Evolutionary conservation across 768 basidiomycete species (phyloP).

Genomic region (Suillus lakei): DNA sequence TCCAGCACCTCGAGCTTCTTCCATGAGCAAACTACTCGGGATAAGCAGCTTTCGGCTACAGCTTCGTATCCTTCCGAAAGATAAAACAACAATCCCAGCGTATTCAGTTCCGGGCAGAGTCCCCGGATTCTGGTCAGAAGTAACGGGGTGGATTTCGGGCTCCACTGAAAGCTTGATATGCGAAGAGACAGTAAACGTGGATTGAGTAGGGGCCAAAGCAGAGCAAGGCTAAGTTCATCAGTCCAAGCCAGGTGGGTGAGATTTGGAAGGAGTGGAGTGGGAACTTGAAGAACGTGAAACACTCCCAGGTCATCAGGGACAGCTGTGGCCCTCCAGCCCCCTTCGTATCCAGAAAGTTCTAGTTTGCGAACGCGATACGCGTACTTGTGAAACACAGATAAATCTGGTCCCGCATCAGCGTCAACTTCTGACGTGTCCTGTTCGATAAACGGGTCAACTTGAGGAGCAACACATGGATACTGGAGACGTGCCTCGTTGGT

Average conservation of each 20-base stretch:
- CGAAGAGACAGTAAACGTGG: conserved; percentile 3
- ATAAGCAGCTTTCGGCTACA: neutral
- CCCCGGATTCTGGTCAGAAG: neutral
- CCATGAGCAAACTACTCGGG: neutral
- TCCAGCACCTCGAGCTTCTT: conserved; percentile 3
- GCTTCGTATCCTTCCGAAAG: neutral
- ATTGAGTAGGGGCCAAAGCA: neutral
- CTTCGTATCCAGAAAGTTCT: neutral
- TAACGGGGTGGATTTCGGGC: neutral
- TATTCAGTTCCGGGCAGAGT: neutral
- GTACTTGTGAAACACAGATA: neutral
- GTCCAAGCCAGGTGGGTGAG: neutral
- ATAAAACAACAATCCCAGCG: neutral
- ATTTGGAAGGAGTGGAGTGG: conserved; percentile 2
- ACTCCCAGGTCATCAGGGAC: neutral
- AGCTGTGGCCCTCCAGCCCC: neutral
- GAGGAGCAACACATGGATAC: neutral
- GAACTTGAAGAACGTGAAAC: conserved; percentile 2
- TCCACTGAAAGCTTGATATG: neutral
- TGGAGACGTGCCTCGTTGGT: neutral
- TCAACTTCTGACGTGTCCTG: neutral
- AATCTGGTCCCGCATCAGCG: neutral
- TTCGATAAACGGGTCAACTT: neutral
- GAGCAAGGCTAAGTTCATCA: neutral
- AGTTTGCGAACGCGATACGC: conserved; percentile 1